These are phyloP conservation scores for Cornus suecica DNA, from an alignment of 148 eudicot species.

Conservation along the genomic window DNA sequence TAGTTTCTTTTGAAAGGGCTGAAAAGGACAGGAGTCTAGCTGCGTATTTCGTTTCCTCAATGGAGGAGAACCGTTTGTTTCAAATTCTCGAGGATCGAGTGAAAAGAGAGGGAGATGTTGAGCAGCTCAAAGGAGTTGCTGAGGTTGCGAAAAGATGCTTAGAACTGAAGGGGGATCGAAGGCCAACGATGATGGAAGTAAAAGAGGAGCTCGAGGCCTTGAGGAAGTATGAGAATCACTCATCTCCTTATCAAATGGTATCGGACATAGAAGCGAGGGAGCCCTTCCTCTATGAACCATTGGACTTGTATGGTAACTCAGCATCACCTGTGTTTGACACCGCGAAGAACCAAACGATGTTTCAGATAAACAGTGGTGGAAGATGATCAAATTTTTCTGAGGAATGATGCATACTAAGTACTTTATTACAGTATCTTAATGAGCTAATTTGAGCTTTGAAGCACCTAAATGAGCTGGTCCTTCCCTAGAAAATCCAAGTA, in stretches of 20 bases:
- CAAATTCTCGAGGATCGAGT: slow-evolving; percentile 26
- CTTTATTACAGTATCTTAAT: no score
- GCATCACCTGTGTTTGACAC: background rate
- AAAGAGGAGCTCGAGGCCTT: slow-evolving; percentile 21
- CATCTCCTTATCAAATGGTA: no score
- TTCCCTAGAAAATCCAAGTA: no score
- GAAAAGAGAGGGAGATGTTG: slow-evolving; percentile 1
- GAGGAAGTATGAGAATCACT: background rate
- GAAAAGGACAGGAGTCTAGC: slow-evolving; percentile 25
- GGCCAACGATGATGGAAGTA: slow-evolving; percentile 46
- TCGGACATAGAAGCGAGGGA: no score
- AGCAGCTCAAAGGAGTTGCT: slow-evolving; percentile 23
- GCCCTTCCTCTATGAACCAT: background rate
- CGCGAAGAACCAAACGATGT: background rate
- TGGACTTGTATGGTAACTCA: background rate
- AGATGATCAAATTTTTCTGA: background rate
- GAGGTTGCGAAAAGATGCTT: slow-evolving; percentile 32
- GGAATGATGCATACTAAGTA: no score
- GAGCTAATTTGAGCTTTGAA: no score
- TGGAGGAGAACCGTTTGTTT: slow-evolving; percentile 17
- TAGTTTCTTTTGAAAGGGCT: slow-evolving; percentile 21
- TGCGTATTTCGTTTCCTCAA: slow-evolving; percentile 16
- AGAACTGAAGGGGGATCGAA: slow-evolving; percentile 21
- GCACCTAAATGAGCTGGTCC: no score
- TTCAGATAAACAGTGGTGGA: background rate